Evolutionary conservation across 179 eudicot genomes (phyloP), one percentile per base, ranked within the genome.

Genomic region (Monotropa hypopitys): DNA sequence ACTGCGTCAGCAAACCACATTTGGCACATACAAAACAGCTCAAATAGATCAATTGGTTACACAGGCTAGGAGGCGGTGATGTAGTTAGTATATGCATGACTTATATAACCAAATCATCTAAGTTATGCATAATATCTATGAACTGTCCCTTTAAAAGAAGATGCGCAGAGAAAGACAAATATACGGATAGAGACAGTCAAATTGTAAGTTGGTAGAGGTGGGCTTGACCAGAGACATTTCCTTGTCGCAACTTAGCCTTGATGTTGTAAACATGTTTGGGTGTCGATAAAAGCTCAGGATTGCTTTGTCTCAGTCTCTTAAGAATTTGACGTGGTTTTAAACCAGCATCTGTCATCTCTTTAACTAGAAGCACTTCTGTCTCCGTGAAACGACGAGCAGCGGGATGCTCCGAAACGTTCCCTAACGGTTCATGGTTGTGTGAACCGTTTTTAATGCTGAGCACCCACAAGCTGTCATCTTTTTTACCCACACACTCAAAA

Each of bases 301-400:
- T 87, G 43, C 79, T 88, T 81, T 89, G 87, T 61, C 86, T 91
- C 35, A 89, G 79, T 75, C 84, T 88, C 72, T 91, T 89, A 33
- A 89, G 79, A 75, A 89, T 87, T 81, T 91, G 96, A 13, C 91
- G 90, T 70, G 96, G 96, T 77, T 89, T 91, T 47, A 89, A 82
- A 68, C 93, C 93, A 73, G 93, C 89, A 32, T 91, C 93, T 42
- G 91, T 88, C 96, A 91, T 91, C 83, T 89, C 90, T 79, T 89
- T 89, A 56, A 89, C 85, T 20, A 75, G 78, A 81, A 85, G 61
- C 38, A 89, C 84, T 85, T 91, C 93, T 43, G 84, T 83, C 84
- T 89, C 91, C 2, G 87, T 84, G 74, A 89, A 91, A 67, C 96
- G 89, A 71, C 91, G 86, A 72, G 88, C 89, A 76, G 86, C 81